Percentiles rank a stretch among this genome's conserved stretches.
phyloP scores from a whole-genome alignment of 2,329 filamentous ascomycete species.

The Phaeosphaeria sp. region DNA sequence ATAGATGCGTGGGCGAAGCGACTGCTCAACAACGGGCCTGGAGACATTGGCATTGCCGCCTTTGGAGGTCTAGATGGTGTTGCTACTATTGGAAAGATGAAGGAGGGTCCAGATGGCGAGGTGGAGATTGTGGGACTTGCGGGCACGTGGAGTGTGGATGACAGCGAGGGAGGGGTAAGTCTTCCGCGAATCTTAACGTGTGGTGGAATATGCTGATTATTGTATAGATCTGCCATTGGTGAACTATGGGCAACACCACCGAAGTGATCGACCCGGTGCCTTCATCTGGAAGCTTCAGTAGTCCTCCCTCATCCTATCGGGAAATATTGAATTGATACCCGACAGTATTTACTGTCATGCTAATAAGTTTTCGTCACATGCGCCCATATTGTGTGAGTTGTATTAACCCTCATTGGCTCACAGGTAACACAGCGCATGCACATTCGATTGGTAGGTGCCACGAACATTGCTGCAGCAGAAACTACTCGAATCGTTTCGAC shows the following conservation, averaged over 20 bases:
- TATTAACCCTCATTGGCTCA: not conserved
- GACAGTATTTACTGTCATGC: not conserved
- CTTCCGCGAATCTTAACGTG: constrained; percentile 5
- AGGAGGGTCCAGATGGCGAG: constrained; percentile 61
- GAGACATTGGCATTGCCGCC: constrained; percentile 20
- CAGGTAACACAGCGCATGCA: not conserved
- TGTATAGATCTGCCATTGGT: constrained; percentile 37
- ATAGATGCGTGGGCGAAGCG: constrained; percentile 71
- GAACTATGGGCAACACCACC: not conserved
- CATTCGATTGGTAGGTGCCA: not conserved
- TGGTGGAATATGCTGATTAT: not conserved
- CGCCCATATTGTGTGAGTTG: not conserved
- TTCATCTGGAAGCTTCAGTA: not conserved
- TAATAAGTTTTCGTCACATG: not conserved
- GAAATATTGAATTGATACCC: not conserved
- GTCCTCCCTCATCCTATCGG: not conserved
- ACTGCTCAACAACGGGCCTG: constrained; percentile 62
- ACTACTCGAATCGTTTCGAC: not conserved
- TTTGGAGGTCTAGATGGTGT: constrained; percentile 10
- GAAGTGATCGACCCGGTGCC: no score
- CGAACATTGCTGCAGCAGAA: not conserved
- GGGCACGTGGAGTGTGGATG: constrained; percentile 87
- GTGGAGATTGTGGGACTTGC: constrained; percentile 74
- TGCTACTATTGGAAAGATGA: constrained; percentile 53
- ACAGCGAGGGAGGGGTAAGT: constrained; percentile 68